Evolutionary conservation across 2,329 filamentous ascomycete species (phyloP).

Genomic region (Ilyonectria mors-panacis): DNA sequence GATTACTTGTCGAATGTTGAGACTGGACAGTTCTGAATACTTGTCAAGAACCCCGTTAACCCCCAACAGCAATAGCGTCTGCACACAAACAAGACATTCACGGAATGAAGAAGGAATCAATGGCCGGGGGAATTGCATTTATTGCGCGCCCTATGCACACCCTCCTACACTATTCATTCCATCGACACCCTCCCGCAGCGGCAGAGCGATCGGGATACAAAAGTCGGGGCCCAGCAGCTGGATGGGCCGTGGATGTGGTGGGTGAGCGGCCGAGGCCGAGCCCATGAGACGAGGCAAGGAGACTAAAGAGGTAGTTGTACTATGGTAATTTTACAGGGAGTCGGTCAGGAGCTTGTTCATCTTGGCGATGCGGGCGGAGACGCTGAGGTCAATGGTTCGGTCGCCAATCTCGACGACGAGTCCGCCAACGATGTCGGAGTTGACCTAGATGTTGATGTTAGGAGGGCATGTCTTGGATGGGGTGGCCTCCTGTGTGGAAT

Average conservation of each 20-base stretch:
- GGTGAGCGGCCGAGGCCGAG: constrained; percentile 22
- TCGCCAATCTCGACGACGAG: constrained; percentile 97
- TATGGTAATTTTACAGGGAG: constrained; percentile 81
- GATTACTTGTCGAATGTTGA: not conserved
- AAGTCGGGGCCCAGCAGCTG: constrained; percentile 37
- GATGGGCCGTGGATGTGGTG: constrained; percentile 21
- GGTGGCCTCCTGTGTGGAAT: not conserved
- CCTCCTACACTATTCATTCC: constrained; percentile 52
- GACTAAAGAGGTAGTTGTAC: constrained; percentile 47
- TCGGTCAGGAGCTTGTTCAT: constrained; percentile 99
- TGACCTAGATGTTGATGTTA: constrained; percentile 72
- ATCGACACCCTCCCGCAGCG: constrained; percentile 43
- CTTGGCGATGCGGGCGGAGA: constrained; percentile 94
- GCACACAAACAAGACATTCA: constrained; percentile 8
- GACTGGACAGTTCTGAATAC: not conserved
- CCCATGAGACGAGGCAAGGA: constrained; percentile 41
- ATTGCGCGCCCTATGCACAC: constrained; percentile 49
- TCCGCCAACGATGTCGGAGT: constrained; percentile 94
- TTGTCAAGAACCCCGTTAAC: not conserved
- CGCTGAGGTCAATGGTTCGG: constrained; percentile 97
- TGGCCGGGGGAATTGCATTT: constrained; percentile 46
- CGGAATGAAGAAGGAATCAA: not conserved
- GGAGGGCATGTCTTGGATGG: constrained; percentile 15
- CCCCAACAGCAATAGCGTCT: not conserved
- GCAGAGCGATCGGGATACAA: constrained; percentile 38